phyloP scores from a whole-genome alignment of 2,329 filamentous ascomycete genomes.

The Escovopsis sp. region DNA sequence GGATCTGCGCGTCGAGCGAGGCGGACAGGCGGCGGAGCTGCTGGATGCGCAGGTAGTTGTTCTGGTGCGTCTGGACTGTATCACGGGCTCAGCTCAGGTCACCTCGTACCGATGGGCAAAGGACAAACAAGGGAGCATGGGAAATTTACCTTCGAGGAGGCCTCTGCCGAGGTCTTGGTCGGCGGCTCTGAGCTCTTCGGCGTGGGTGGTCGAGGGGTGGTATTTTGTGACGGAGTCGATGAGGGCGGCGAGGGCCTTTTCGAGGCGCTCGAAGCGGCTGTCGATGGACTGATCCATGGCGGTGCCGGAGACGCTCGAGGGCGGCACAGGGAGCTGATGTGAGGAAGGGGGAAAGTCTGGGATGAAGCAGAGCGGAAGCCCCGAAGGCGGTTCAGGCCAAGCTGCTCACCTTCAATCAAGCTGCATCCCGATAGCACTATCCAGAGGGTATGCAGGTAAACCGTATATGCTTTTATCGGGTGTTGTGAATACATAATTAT shows the following conservation, averaged over 20 bases:
- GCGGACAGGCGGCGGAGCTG: conserved; percentile 51
- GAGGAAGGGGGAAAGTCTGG: too few species aligned
- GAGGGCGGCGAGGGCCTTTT: conserved; percentile 50
- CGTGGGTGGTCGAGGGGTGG: conserved; percentile 55
- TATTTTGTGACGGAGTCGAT: conserved; percentile 73
- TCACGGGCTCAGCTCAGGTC: background rate
- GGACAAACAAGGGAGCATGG: too few species aligned
- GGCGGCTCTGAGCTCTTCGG: conserved; percentile 54
- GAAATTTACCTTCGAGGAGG: conserved; percentile 45
- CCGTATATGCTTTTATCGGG: conserved; percentile 4
- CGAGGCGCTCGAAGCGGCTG: conserved; percentile 48
- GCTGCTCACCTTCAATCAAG: background rate
- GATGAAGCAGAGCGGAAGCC: too few species aligned
- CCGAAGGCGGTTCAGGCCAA: background rate
- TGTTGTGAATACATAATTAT: background rate
- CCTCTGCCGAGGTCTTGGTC: conserved; percentile 53
- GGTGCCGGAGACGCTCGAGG: background rate
- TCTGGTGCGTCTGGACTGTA: conserved; percentile 58
- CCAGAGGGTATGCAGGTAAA: conserved; percentile 1
- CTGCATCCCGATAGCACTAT: background rate
- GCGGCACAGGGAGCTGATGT: too few species aligned
- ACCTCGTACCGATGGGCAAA: background rate
- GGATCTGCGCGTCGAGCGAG: conserved; percentile 57
- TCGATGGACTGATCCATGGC: conserved; percentile 50
- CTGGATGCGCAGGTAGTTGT: conserved; percentile 55